Evolutionary conservation across 371 early-diverging fungal genomes (phyloP).

Genomic region (Ordospora pajunii): DNA sequence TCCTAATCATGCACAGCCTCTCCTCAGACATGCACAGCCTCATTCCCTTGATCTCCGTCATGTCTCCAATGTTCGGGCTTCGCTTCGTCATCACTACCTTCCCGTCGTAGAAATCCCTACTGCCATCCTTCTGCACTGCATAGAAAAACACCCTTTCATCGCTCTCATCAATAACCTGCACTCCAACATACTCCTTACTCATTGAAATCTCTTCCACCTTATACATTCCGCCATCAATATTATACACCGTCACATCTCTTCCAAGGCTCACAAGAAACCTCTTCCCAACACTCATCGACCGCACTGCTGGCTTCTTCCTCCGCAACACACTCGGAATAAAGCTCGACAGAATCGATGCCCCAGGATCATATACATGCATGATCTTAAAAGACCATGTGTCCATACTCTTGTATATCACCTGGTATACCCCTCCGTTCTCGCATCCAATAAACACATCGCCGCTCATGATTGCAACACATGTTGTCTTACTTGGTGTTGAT

Average conservation of each 20-base stretch:
- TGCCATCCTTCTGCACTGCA: conserved; percentile 19
- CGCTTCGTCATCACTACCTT: conserved; percentile 19
- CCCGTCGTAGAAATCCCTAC: conserved; percentile 41
- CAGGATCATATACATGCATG: conserved; percentile 37
- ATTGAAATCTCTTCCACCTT: conserved; percentile 16
- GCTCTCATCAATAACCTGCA: conserved; percentile 43
- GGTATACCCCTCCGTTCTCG: conserved; percentile 45
- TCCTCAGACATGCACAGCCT: background rate
- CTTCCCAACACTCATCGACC: background rate
- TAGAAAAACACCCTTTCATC: conserved; percentile 40
- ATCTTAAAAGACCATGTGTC: conserved; percentile 28
- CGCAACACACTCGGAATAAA: conserved; percentile 33
- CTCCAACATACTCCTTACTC: conserved; percentile 30
- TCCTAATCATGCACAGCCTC: conserved; percentile 5
- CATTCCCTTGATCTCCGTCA: background rate
- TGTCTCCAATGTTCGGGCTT: conserved; percentile 8
- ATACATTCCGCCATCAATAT: conserved; percentile 20
- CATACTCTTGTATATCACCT: conserved; percentile 33
- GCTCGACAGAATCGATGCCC: conserved; percentile 11
- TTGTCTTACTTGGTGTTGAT: background rate
- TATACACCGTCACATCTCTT: conserved; percentile 30
- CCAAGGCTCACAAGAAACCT: conserved; percentile 29
- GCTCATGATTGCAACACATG: conserved; percentile 10
- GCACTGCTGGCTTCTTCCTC: conserved; percentile 19
- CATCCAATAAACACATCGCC: conserved; percentile 46